These are phyloP conservation scores for Trichoderma arundinaceum DNA, from an alignment of 2,329 filamentous ascomycete genomes.

Conservation along the genomic window DNA sequence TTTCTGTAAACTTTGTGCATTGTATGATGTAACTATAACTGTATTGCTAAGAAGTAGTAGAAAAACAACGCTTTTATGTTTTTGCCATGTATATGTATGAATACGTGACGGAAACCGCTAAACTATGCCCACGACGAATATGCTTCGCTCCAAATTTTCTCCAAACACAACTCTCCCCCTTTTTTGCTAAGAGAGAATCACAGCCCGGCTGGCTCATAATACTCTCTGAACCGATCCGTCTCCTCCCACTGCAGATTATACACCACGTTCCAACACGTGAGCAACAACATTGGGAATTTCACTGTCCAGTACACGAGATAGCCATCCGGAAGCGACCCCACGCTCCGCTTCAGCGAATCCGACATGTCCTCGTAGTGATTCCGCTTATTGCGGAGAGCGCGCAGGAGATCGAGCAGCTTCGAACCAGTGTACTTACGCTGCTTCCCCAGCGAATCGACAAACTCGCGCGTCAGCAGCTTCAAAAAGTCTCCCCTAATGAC, in stretches of 20 bases:
- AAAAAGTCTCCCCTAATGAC: conserved; percentile 78
- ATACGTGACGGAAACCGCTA: conserved; percentile 5
- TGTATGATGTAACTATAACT: background rate
- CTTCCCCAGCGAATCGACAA: conserved; percentile 88
- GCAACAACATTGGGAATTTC: conserved; percentile 77
- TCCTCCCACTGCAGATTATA: conserved; percentile 67
- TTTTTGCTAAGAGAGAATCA: conserved; percentile 30
- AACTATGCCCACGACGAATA: background rate
- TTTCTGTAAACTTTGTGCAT: background rate
- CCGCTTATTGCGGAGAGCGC: conserved; percentile 92
- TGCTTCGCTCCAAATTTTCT: background rate
- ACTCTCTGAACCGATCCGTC: conserved; percentile 72
- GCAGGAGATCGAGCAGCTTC: conserved; percentile 81
- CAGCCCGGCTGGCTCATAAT: conserved; percentile 62
- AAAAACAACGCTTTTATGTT: conserved; percentile 13
- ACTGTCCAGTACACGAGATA: conserved; percentile 85
- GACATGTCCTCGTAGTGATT: conserved; percentile 98
- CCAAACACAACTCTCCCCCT: background rate
- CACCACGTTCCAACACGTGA: conserved; percentile 79
- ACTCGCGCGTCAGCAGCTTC: conserved; percentile 73
- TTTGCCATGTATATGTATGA: background rate
- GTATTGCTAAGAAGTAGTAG: background rate
- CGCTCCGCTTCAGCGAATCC: conserved; percentile 70
- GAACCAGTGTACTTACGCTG: conserved; percentile 92
- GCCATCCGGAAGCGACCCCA: conserved; percentile 77